These are phyloP conservation scores for Lactarius sp. DNA, from an alignment of 768 basidiomycete genomes.

Conservation along the genomic window DNA sequence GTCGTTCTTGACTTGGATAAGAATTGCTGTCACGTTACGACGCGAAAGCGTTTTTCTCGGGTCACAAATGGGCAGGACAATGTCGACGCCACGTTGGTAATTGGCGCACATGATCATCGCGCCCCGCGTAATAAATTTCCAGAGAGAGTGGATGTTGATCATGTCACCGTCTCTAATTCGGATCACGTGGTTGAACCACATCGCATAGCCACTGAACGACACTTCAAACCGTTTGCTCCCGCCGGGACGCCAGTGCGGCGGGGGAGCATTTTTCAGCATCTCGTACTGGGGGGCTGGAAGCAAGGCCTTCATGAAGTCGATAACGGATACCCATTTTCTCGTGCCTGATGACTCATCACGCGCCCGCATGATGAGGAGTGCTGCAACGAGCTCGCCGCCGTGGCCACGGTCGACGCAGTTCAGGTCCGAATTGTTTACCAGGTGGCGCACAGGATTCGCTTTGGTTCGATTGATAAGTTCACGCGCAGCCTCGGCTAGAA, in stretches of 20 bases:
- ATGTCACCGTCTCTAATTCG: neutral
- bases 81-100: neutral
- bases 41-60: neutral
- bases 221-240: neutral
- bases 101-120: neutral
- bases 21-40: neutral
- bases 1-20: neutral
- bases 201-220: neutral
- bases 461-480: neutral
- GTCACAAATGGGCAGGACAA: neutral
- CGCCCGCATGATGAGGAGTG: neutral
- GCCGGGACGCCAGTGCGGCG: neutral
- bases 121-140: neutral
- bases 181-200: constrained; percentile 3
- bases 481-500: neutral
- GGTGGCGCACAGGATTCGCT: neutral
- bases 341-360: neutral
- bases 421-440: neutral
- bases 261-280: neutral
- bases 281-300: neutral
- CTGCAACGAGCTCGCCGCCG: neutral
- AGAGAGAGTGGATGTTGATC: neutral
- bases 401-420: neutral
- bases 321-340: neutral
- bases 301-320: neutral